Base-by-base conservation (phyloP, 352 stramenopile genomes). In the Blastocystis hominis region DNA sequence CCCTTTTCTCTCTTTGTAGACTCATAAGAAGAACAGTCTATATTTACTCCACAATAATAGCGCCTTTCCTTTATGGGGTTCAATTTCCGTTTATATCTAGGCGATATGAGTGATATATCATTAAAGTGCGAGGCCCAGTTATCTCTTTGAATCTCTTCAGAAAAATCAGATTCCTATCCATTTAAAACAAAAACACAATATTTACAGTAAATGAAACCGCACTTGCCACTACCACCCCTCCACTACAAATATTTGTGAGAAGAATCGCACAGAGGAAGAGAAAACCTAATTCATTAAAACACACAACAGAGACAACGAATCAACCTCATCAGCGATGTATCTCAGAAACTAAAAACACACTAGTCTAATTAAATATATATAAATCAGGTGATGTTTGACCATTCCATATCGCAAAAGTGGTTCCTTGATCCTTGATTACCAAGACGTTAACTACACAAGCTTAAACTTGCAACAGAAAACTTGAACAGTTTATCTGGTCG, bases 31-130 rank as follows among this genome's bases (percentile, higher is more conserved):
- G 72, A 50, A 30, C 72, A 84, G 62, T 84, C 72, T 68, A 84
- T 84, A n/a, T 84, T 84, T 13, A 84, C 55, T 34, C 72, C 72
- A n/a, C 72, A 84, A 20, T 84, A 84, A 50, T 69, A 84, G 15
- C 72, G 47, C 56, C 46, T 84, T 10, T 84, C 72, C 24, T 84
- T 64, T 10, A 84, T 24, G 17, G 50, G 72, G 34, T 68, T 84
- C 6, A 84, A 38, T 34, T 68, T 64, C 47, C 72, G 7, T 47
- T 84, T 84, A 46, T 84, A 84, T 53, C 50, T 30, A 7, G 13
- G 47, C 13, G 72, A 66, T 20, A 84, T 64, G 17, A 84, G 20
- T 38, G 72, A 53, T 30, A 84, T 66, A 30, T 84, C 72, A 44
- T 68, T 66, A n/a, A 44, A 20, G 55, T 66, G 68, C 47, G 13